Base-by-base conservation (phyloP, 371 early-diverging fungal genomes). In the Mortierella sp. region DNA sequence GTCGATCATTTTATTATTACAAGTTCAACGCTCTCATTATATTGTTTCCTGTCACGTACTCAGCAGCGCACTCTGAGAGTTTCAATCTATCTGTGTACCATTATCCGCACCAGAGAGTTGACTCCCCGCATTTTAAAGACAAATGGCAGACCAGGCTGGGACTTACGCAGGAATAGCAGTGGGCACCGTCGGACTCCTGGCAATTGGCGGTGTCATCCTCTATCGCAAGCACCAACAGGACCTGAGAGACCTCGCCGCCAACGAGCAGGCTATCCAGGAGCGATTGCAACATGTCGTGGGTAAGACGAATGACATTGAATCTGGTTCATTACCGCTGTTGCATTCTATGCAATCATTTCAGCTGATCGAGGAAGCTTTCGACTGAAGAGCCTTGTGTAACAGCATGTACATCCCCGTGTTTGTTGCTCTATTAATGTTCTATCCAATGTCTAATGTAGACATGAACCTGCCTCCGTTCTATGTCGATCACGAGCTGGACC, bases 391-490 rank as follows among this genome's bases (percentile, higher is more conserved):
- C 39, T 47, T 56, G 56, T 52, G 47, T 47, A 58, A 46, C 41
- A 44, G 30, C 21, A n/a, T n/a, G n/a, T n/a, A n/a, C n/a, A n/a
- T n/a, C n/a, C n/a, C n/a, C n/a, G n/a, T n/a, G n/a, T n/a, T n/a
- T n/a, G n/a, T n/a, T n/a, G n/a, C n/a, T n/a, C n/a, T n/a, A n/a
- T n/a, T n/a, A n/a, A n/a, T n/a, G n/a, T n/a, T n/a, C n/a, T n/a
- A n/a, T n/a, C n/a, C n/a, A n/a, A n/a, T n/a, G n/a, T n/a, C n/a
- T n/a, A n/a, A n/a, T n/a, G n/a, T 31, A 75, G 75, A 58, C 27
- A 15, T 44, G 48, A 68, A 62, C 43, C 23, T 67, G 39, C 69
- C 69, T 6, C 75, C 75, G 31, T 47, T 55, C 43, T 75, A 75
- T 39, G 37, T 21, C 23, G 64, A 68, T 53, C 68, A 68, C 48